phyloP scores from a whole-genome alignment of 2,329 filamentous ascomycete genomes.

The Fusarium xyrophilum region DNA sequence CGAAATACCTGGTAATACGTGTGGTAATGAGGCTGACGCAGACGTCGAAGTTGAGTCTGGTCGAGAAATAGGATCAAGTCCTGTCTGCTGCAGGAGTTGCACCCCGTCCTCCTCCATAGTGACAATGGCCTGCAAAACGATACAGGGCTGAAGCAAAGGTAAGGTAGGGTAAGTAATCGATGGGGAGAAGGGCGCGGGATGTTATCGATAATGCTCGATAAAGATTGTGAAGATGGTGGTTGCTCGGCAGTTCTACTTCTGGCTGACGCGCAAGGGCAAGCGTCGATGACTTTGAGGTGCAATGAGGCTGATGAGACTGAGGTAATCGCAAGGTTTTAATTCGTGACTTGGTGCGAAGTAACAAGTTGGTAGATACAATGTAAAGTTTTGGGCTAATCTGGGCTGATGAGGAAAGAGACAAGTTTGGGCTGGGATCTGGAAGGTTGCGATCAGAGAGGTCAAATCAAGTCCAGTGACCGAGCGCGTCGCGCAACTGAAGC shows the following conservation, averaged over 20 bases:
- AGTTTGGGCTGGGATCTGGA: not conserved
- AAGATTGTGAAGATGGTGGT: not conserved
- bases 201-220: conserved; percentile 7
- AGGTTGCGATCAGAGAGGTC: conserved; percentile 22
- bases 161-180: not conserved
- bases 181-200: conserved; percentile 2
- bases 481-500: conserved; percentile 26
- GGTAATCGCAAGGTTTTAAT: not conserved
- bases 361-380: not conserved
- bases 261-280: conserved; percentile 11
- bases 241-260: conserved; percentile 2
- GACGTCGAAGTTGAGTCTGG: conserved; percentile 58
- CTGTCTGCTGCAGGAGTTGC: conserved; percentile 49
- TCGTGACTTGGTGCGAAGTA: not conserved
- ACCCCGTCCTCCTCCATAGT: conserved; percentile 56
- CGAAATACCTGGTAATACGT: conserved; percentile 54
- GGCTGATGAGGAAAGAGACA: conserved; percentile 9
- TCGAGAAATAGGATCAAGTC: conserved; percentile 57
- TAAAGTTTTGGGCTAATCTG: not conserved
- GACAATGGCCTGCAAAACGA: not conserved
- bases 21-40: conserved; percentile 50
- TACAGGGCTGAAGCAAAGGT: not conserved
- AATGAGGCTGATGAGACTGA: not conserved
- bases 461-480: conserved; percentile 13
- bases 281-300: not conserved